Percentiles rank a stretch among this genome's conserved stretches.
phyloP scores from a whole-genome alignment of 495 filamentous ascomycete genomes.

The Tuber indicum region DNA sequence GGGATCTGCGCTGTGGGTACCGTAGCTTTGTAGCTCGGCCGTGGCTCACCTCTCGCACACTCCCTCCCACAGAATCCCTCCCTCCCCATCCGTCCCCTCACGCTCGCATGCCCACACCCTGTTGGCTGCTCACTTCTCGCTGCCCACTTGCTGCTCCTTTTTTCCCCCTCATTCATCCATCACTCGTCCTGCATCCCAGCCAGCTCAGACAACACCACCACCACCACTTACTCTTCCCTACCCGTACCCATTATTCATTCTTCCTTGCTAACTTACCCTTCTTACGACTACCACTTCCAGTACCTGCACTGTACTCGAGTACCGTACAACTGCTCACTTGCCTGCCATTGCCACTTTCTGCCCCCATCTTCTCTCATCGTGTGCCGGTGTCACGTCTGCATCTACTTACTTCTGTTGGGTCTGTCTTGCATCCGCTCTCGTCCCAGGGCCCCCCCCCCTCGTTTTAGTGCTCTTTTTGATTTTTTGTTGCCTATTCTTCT shows the following conservation, averaged over 20 bases:
- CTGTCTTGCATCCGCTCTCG: slow-evolving; percentile 6
- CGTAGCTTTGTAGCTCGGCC: neutral
- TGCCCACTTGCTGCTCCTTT: neutral
- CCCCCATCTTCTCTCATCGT: slow-evolving; percentile 2
- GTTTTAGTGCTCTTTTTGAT: neutral
- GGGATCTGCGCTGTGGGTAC: neutral
- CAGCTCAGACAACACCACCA: slow-evolving; percentile 4
- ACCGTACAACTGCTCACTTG: neutral
- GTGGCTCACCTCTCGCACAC: neutral
- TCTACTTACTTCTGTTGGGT: slow-evolving; percentile 2
- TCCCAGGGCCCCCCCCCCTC: neutral
- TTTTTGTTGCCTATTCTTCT: neutral
- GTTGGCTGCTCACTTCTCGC: neutral
- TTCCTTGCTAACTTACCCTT: neutral
- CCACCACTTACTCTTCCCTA: neutral
- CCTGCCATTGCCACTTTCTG: neutral
- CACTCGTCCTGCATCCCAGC: slow-evolving; percentile 2
- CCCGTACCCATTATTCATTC: neutral
- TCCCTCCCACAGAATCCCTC: neutral
- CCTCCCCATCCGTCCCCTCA: neutral
- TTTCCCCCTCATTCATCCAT: neutral
- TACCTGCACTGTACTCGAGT: too few species aligned
- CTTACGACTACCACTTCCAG: neutral
- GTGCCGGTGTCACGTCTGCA: slow-evolving; percentile 1
- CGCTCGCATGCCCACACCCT: neutral